Base-by-base conservation (phyloP, 495 filamentous ascomycete species). In the Daldinia decipiens region DNA sequence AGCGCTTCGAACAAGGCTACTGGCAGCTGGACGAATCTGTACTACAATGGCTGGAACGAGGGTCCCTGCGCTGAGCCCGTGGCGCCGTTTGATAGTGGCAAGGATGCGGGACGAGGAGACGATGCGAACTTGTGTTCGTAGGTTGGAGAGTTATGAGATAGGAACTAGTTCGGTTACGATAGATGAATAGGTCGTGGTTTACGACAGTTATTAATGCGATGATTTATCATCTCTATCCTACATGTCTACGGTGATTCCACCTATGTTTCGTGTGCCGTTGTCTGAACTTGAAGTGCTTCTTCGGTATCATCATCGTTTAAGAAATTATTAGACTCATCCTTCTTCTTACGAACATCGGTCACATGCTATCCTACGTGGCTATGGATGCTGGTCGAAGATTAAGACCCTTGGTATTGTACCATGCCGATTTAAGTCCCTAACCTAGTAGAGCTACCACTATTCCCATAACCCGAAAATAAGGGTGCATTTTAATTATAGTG, bases 21-120 rank as follows among this genome's bases (percentile, higher is more conserved):
- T 5, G 27, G 58, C 29, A 71, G 75, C 53, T 75, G 60, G 62
- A 56, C n/a, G 65, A 67, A 39, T 12, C 59, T 77, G 40, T 77
- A 75, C 53, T 77, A 73, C 29, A 62, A 75, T 31, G 73, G 75
- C 24, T 77, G 75, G 75, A 77, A 77, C 43, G 70, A 75, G 54
- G 75, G 75, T 9, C 70, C 75, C 34, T 77, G 75, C 52, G 68
- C 60, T 21, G 59, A 55, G 24, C 64, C 73, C 11, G 67, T 70
- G 21, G 62, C 36, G 3, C 61, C 71, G 40, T 77, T 75, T 9
- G 57, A 69, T 21, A 57, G 57, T 15, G 65, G 65, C 2, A 6
- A 32, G 12, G 70, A 73, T 55, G 36, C 54, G 17, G 64, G 67
- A 6, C 52, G 47, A 11, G 62, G 67, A 1, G 75, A 77, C 29